Evolutionary conservation across 2,329 filamentous ascomycete genomes (phyloP).

Genomic region (Neofusicoccum laricinum): DNA sequence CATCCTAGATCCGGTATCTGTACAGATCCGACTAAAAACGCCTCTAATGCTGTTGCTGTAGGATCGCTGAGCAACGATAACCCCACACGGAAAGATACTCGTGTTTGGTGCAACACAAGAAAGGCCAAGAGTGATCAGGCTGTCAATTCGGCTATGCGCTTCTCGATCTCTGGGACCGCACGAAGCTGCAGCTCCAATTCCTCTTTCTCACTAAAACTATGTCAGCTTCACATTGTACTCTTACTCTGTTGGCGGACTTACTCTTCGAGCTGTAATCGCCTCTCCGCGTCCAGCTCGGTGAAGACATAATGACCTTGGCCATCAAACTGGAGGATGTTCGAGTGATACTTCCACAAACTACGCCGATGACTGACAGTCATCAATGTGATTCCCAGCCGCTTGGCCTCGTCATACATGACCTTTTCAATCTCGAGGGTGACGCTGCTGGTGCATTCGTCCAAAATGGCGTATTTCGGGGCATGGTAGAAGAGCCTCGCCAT

Average conservation of each 20-base stretch:
- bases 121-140: constrained; percentile 16
- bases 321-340: constrained; percentile 92
- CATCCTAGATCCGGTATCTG: neutral
- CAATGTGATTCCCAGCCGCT: constrained; percentile 83
- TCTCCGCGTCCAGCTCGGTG: constrained; percentile 83
- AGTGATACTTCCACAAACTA: constrained; percentile 96
- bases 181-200: constrained; percentile 83
- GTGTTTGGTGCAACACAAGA: neutral
- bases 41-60: neutral
- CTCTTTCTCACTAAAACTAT: constrained; percentile 70
- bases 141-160: constrained; percentile 75
- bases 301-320: constrained; percentile 91
- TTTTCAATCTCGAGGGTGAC: constrained; percentile 95
- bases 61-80: neutral
- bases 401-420: constrained; percentile 96
- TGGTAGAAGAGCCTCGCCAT: constrained; percentile 97
- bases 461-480: constrained; percentile 84
- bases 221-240: constrained; percentile 5
- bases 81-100: neutral
- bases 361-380: constrained; percentile 94
- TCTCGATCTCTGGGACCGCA: constrained; percentile 83
- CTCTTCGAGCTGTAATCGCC: constrained; percentile 81
- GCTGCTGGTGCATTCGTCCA: constrained; percentile 93
- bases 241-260: constrained; percentile 34
- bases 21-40: neutral